Evolutionary conservation across 208 protist genomes (phyloP).

Genomic region (Crithidia sp.): DNA sequence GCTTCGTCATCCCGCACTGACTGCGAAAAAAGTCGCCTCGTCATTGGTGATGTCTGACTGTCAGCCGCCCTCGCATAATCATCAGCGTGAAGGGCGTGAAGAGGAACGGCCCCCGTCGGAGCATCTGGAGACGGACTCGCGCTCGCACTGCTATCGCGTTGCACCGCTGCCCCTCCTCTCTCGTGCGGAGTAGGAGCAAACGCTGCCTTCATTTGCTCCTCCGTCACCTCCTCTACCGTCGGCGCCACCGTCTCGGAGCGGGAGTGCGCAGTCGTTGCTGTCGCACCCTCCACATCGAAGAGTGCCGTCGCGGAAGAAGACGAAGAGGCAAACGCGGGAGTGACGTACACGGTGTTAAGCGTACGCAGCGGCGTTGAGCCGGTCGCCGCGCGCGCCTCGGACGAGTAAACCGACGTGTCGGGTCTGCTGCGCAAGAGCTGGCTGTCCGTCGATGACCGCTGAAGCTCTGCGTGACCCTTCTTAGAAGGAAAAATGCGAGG

Average conservation of each 20-base stretch:
- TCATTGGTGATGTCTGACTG: not conserved
- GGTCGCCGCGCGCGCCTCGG: not conserved
- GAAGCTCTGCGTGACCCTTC: not conserved
- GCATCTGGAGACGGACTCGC: slow-evolving; percentile 1
- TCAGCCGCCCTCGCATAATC: too few relatives aligned
- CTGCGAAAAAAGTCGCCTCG: not conserved
- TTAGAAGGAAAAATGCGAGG: too few relatives aligned
- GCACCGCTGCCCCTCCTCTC: not conserved
- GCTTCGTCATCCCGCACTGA: not conserved
- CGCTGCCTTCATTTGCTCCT: too few relatives aligned
- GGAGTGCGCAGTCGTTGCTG: not conserved
- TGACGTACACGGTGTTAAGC: not conserved
- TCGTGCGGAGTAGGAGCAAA: not conserved
- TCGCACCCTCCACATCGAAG: not conserved
- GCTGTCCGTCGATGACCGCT: not conserved
- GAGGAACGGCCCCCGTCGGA: not conserved
- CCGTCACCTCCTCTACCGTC: not conserved
- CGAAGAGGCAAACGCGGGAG: not conserved
- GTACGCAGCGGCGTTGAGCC: not conserved
- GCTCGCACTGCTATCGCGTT: not conserved
- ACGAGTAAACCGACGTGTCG: not conserved
- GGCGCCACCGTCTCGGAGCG: not conserved
- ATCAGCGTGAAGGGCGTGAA: not conserved
- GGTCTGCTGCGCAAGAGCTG: not conserved
- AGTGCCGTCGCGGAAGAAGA: too few relatives aligned